Evolutionary conservation across 805 yeast genomes (phyloP), one percentile per base, ranked within the genome.

Genomic region (Ogataea wickerhamii): DNA sequence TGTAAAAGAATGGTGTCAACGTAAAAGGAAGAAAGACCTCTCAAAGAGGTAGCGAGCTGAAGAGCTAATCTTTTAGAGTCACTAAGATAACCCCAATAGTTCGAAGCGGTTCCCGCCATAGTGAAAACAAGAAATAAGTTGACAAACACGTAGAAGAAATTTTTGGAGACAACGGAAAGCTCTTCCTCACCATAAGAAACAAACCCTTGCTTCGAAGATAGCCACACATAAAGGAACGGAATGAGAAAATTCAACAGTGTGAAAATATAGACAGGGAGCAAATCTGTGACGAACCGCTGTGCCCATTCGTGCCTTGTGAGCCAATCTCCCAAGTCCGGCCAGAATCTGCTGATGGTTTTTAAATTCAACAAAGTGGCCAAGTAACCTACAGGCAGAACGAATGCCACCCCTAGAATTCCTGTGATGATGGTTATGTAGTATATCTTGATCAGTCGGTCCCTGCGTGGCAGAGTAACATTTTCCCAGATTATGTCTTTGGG

Each of bases 401-500:
- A 76, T 17, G 84, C 73, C 6, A 87, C 73, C 39, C 93, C 82
- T 4, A 83, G 55, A 0, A 85, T 46, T 5, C 86, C 82, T 28
- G 86, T 85, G 28, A 82, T 56, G 2, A 80, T 45, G 1, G 93
- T 82, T 19, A 87, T 81, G 6, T 72, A 43, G 48, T 82, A 80
- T 8, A 76, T 71, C 45, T 88, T 77, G 13, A 78, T 48, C 32
- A 83, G 63, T 41, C 96, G 68, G 50, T 86, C 89, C 38, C 68
- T 70, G 38, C 95, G 70, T 0, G 94, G 79, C 53, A 89, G 66
- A 50, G 94, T 89, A 24, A 87, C 76, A 54, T 89, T 87, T 40
- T 80, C 84, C 98, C 98, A 91, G 28, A 87, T 80, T 18, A 91
- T 83, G 58, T 91, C 98, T 53, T 84, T 91, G 4, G 98, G 98